phyloP scores from a whole-genome alignment of 73 alveolate genomes.

The Tetrahymena malaccensis region DNA sequence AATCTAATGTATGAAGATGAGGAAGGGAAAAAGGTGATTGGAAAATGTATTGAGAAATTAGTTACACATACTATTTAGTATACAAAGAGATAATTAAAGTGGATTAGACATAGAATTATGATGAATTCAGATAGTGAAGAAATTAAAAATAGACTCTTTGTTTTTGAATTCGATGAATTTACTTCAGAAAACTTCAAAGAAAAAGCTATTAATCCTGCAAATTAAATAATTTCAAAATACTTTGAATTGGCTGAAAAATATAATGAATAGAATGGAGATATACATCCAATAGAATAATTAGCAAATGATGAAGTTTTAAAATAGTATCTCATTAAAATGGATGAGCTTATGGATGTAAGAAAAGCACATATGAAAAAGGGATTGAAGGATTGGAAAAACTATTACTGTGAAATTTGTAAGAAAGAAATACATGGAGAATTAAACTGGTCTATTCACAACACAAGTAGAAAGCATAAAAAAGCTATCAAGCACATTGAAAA shows the following conservation, averaged over 20 bases:
- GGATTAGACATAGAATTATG: conserved; percentile 30
- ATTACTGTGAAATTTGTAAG: conserved; percentile 13
- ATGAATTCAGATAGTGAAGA: conserved; percentile 4
- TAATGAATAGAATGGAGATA: not conserved
- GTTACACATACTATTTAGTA: conserved; percentile 18
- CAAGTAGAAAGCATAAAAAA: not conserved
- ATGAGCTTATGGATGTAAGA: conserved; percentile 7
- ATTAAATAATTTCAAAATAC: not conserved
- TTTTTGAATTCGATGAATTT: conserved; percentile 14
- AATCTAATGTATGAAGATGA: conserved; percentile 3
- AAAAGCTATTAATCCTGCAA: conserved; percentile 2
- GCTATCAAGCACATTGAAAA: not conserved
- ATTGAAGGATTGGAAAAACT: conserved; percentile 15
- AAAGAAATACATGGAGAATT: conserved; percentile 6
- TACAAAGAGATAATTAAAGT: conserved; percentile 12
- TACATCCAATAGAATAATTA: not conserved
- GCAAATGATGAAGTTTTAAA: not conserved
- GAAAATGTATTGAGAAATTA: not conserved
- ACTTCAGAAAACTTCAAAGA: not conserved
- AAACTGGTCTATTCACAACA: not conserved
- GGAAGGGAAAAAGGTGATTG: not conserved
- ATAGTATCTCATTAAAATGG: not conserved
- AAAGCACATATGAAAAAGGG: not conserved
- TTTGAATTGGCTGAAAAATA: conserved; percentile 1
- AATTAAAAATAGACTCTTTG: conserved; percentile 15